Base-by-base conservation (phyloP, 163 green algal genomes). In the Scenedesmus sp. region DNA sequence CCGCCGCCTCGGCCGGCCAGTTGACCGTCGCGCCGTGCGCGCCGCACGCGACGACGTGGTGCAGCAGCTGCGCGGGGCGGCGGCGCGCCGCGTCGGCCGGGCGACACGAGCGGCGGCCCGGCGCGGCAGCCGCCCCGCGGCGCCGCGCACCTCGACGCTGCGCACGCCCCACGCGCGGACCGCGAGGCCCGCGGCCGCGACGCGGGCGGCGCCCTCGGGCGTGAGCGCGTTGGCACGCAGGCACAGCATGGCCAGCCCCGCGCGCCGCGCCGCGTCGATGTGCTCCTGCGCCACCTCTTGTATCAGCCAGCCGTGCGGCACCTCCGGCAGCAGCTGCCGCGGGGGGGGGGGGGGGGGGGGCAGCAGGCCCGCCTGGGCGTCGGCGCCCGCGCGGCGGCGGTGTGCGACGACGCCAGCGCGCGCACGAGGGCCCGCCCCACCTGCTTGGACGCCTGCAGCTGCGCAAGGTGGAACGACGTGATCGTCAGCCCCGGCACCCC, bases 391-490 rank as follows among this genome's bases (percentile, higher is more conserved):
- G n/a, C n/a, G n/a, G n/a, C n/a, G n/a, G n/a, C n/a, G n/a, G n/a
- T n/a, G n/a, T n/a, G n/a, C n/a, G n/a, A n/a, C n/a, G n/a, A n/a
- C n/a, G n/a, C n/a, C n/a, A n/a, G n/a, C n/a, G n/a, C n/a, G n/a
- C n/a, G n/a, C n/a, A n/a, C n/a, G n/a, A n/a, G n/a, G 58, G 24
- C 22, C 51, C 3, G 18, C 0, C 69, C 3, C n/a, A 84, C 70
- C 78, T 81, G 20, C 64, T 72, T 65, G 11, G 67, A 83, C 5
- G 54, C 26, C 9, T 36, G 36, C 57, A 90, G 73, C 66, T 88
- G 83, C 53, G 82, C 39, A 7, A 86, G 45, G 31, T 90, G 83
- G 77, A 88, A 90, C 1, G 83, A 88, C 0, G 86, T 90, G 45
- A 90, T 80, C 1, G 86, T 90, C 11, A 90, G 28, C 0, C 86